Percentiles rank a stretch among this genome's conserved stretches.
Evolutionary conservation across 2,329 filamentous ascomycete species (phyloP).

Genomic region (Fusarium clavum): DNA sequence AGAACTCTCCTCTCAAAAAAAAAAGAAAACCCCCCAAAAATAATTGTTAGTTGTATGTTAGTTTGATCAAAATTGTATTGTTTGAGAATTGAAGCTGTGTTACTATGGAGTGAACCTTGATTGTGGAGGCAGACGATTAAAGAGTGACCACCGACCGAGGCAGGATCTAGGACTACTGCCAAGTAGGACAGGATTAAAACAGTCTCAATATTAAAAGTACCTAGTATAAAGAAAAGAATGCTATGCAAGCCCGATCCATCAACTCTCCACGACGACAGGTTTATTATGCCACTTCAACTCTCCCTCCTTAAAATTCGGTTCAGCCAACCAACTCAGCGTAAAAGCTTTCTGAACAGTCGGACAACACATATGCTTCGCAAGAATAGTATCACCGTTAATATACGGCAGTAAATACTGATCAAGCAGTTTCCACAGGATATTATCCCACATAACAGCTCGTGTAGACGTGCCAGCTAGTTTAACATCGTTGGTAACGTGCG

Average conservation of each 20-base stretch:
- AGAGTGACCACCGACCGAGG: background rate
- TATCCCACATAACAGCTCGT: conserved; percentile 30
- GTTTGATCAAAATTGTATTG: background rate
- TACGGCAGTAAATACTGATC: conserved; percentile 31
- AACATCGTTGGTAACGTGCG: conserved; percentile 11
- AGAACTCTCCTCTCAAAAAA: no score
- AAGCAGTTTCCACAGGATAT: conserved; percentile 16
- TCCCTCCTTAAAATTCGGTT: conserved; percentile 21
- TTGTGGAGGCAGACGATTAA: background rate
- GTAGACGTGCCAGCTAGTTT: conserved; percentile 25
- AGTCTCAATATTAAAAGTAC: background rate
- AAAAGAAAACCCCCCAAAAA: no score
- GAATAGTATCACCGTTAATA: conserved; percentile 25
- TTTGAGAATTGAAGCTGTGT: background rate
- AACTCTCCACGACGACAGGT: conserved; percentile 1
- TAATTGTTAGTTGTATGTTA: background rate
- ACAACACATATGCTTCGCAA: conserved; percentile 32
- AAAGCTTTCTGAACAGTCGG: conserved; percentile 26
- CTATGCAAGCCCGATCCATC: accelerated
- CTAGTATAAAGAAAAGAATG: background rate
- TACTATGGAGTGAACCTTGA: background rate
- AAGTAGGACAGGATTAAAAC: background rate
- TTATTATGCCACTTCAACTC: conserved; percentile 29
- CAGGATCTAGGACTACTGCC: background rate
- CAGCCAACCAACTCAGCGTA: conserved; percentile 27